These are phyloP conservation scores for Cyathus olla DNA, from an alignment of 1,284 basidiomycete species.

Conservation along the genomic window DNA sequence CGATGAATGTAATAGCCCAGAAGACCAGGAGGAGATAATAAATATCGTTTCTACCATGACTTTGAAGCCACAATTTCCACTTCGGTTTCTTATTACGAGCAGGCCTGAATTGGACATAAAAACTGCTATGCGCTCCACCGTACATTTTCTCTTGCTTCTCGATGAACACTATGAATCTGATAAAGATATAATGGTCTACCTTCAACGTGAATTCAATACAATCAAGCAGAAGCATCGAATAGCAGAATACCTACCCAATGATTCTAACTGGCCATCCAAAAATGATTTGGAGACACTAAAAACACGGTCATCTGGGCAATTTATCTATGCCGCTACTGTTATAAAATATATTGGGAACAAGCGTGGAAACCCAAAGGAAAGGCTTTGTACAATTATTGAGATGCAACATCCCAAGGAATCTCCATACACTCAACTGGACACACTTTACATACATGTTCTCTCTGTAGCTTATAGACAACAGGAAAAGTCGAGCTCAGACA, in stretches of 20 bases:
- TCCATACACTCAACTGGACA: no score
- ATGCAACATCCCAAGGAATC: no score
- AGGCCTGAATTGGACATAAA: constrained; percentile 10
- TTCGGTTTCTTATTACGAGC: constrained; percentile 15
- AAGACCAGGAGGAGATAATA: constrained; percentile 4
- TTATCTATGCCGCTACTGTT: constrained; percentile 17
- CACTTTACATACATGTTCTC: no score
- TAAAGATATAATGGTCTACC: constrained; percentile 9
- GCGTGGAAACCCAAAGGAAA: not conserved
- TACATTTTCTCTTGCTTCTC: constrained; percentile 1
- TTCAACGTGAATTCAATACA: constrained; percentile 4
- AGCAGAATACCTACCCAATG: not conserved
- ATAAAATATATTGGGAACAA: constrained; percentile 8
- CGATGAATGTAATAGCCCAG: constrained; percentile 13
- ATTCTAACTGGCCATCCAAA: constrained; percentile 4
- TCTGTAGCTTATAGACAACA: no score
- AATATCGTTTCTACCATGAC: not conserved
- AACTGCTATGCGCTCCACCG: not conserved
- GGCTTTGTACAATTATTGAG: not conserved
- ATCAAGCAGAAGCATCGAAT: not conserved
- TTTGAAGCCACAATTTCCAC: not conserved
- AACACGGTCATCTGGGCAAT: constrained; percentile 13
- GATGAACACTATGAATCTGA: constrained; percentile 1
- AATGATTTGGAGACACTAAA: constrained; percentile 6
- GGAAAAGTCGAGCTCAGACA: no score